Evolutionary conservation across 805 yeast species (phyloP).

Genomic region (Candida dendrica): DNA sequence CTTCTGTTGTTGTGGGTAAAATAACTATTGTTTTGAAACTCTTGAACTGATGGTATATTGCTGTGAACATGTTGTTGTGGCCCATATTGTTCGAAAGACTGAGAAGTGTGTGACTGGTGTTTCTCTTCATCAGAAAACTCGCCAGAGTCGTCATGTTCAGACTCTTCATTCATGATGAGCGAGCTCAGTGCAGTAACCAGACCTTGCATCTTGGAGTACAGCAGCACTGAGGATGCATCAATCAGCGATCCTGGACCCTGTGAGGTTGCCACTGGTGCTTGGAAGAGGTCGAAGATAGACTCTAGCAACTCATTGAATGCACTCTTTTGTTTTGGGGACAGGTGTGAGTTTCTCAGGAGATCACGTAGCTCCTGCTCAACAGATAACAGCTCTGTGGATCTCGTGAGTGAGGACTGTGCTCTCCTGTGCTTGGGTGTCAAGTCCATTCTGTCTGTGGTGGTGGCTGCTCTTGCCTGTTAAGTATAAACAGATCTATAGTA

Average conservation of each 20-base stretch:
- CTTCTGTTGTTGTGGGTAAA: no score
- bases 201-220: conserved; percentile 26
- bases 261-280: conserved; percentile 10
- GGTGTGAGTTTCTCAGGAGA: conserved; percentile 13
- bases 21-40: no score
- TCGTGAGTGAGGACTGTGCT: conserved; percentile 10
- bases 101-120: no score
- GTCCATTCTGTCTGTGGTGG: no score
- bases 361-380: conserved; percentile 23
- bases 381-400: conserved; percentile 24
- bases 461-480: no score
- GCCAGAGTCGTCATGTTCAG: conserved; percentile 1
- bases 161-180: conserved; percentile 20
- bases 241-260: conserved; percentile 14
- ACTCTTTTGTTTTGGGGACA: conserved; percentile 9
- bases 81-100: no score
- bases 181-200: conserved; percentile 25
- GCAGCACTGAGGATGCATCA: conserved; percentile 19
- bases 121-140: conserved; percentile 4
- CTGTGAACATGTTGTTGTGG: no score
- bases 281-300: conserved; percentile 21
- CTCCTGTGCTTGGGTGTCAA: neutral
- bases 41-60: no score
- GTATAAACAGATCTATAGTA: no score
- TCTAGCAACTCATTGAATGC: conserved; percentile 16